phyloP scores from a whole-genome alignment of 108 stramenopile species.

The Seminavis robusta region DNA sequence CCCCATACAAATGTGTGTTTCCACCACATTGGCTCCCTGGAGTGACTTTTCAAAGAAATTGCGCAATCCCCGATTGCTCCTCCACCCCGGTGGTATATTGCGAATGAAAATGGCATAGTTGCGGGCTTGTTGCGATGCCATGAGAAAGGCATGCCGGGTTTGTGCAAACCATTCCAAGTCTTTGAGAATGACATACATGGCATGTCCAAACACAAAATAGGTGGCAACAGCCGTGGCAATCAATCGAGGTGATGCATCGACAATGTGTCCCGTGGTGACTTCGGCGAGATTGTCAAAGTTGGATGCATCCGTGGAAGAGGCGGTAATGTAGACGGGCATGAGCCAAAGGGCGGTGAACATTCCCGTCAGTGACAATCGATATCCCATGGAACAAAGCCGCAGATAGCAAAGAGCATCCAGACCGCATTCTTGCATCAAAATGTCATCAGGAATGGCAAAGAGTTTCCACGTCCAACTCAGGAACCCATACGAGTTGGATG shows the following conservation, averaged over 20 bases:
- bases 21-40: conserved; percentile 13
- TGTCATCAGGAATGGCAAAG: conserved; percentile 37
- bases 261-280: too few species aligned
- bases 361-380: conserved; percentile 29
- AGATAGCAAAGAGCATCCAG: conserved; percentile 57
- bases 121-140: too few species aligned
- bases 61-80: conserved; percentile 25
- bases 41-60: conserved; percentile 47
- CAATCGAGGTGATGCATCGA: conserved; percentile 24
- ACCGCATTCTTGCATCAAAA: conserved; percentile 39
- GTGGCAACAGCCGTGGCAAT: conserved; percentile 52
- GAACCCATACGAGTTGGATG: conserved; percentile 38
- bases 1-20: conserved; percentile 14
- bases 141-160: too few species aligned
- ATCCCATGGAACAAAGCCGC: conserved; percentile 31
- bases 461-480: conserved; percentile 68
- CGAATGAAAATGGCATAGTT: conserved; percentile 52
- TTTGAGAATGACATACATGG: conserved; percentile 52
- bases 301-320: not conserved
- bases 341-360: conserved; percentile 49
- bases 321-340: conserved; percentile 45
- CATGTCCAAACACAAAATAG: conserved; percentile 60
- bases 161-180: conserved; percentile 78
- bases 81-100: conserved; percentile 41
- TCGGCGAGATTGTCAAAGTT: too few species aligned